Conservation (phyloP, 2,329 filamentous ascomycete genomes). For the Aspergillus tamarii region DNA sequence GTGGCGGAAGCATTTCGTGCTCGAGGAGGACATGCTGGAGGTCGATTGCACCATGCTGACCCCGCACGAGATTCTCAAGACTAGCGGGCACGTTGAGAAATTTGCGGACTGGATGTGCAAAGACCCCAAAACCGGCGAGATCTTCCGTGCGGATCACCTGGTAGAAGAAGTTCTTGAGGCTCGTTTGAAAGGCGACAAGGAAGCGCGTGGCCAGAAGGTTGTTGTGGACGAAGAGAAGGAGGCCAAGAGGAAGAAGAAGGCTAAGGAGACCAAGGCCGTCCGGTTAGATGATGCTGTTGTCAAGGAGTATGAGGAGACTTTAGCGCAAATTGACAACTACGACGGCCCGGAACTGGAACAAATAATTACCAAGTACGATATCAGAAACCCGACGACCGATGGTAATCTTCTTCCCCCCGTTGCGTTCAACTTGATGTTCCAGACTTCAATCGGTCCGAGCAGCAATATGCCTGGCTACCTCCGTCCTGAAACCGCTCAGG, state of each 20-base stretch:
- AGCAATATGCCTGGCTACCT: conserved; percentile 84
- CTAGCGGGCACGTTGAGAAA: conserved; percentile 94
- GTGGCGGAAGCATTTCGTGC: conserved; percentile 92
- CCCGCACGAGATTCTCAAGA: conserved; percentile 91
- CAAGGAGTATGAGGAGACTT: conserved; percentile 85
- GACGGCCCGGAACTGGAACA: conserved; percentile 81
- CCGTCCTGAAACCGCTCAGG: conserved; percentile 93
- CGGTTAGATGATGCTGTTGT: conserved; percentile 86
- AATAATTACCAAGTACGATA: conserved; percentile 87
- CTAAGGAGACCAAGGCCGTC: conserved; percentile 74
- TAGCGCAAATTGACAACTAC: conserved; percentile 96
- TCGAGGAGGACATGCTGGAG: conserved; percentile 94
- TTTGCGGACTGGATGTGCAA: conserved; percentile 99
- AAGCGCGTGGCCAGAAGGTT: conserved; percentile 79
- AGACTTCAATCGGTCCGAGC: conserved; percentile 90
- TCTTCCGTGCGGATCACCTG: conserved; percentile 92
- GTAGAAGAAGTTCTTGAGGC: conserved; percentile 92
- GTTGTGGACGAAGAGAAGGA: conserved; percentile 72
- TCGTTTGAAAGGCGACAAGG: conserved; percentile 85
- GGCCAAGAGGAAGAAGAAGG: conserved; percentile 86
- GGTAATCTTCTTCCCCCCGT: conserved; percentile 78
- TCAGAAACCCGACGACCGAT: conserved; percentile 83
- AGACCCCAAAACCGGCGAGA: conserved; percentile 96
- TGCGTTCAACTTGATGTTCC: conserved; percentile 98
- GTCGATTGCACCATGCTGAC: conserved; percentile 94